Conservation (phyloP, 306 rosid genomes). For the Vigna hirtella region DNA sequence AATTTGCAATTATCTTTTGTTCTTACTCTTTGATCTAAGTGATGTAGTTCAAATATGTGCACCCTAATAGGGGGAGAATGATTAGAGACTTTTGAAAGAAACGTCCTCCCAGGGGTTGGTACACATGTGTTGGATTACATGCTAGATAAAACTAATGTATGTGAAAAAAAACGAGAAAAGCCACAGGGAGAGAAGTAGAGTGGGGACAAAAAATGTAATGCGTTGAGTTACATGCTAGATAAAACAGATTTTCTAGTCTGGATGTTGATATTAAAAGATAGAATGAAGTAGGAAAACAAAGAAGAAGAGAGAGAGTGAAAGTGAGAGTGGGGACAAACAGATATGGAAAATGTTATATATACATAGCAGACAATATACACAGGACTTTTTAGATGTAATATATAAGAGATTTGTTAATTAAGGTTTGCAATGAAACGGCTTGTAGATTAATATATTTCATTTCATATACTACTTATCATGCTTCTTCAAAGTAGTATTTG, state of each 20-base stretch:
- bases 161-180: not conserved
- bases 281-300: not conserved
- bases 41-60: not conserved
- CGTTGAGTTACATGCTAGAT: slow-evolving; percentile 2
- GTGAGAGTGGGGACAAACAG: slow-evolving; percentile 21
- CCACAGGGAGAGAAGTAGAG: not conserved
- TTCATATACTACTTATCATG: slow-evolving; percentile 17
- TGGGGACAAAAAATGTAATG: slow-evolving; percentile 12
- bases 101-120: slow-evolving; percentile 7
- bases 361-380: slow-evolving; percentile 10
- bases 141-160: not conserved
- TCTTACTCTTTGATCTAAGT: not conserved
- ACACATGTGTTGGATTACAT: slow-evolving; percentile 25
- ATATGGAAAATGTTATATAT: not conserved
- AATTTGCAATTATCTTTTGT: not conserved
- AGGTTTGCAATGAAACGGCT: not conserved
- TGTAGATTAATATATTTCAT: slow-evolving; percentile 27
- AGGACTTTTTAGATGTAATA: slow-evolving; percentile 31
- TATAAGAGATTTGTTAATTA: slow-evolving; percentile 18
- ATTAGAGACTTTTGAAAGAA: slow-evolving; percentile 22
- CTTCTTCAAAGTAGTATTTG: not conserved
- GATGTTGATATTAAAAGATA: not conserved
- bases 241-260: not conserved
- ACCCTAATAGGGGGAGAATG: not conserved
- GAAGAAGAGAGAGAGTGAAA: not conserved